A percentile compares a stretch with the other conserved stretches of the same genome.
These are phyloP conservation scores for Neonectria magnoliae DNA, from an alignment of 2,329 filamentous ascomycete species.

Conservation along the genomic window DNA sequence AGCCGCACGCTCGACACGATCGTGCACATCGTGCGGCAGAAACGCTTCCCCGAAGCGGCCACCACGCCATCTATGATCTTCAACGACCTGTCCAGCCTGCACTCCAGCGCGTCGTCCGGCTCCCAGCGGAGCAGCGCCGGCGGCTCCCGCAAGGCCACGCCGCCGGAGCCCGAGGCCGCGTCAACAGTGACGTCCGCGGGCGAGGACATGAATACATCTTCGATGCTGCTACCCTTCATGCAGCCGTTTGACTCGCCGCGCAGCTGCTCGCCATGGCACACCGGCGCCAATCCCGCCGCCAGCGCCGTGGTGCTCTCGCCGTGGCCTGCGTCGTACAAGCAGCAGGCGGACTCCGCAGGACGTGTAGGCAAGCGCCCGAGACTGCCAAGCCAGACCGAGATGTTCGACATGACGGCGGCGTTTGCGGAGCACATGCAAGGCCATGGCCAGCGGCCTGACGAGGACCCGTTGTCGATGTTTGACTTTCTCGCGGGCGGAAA, in stretches of 20 bases:
- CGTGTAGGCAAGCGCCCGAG: constrained; percentile 34
- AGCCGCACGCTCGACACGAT: constrained; percentile 31
- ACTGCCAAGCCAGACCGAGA: constrained; percentile 33
- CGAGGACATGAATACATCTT: constrained; percentile 24
- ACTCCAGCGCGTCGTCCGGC: constrained; percentile 35
- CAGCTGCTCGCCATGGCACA: constrained; percentile 29
- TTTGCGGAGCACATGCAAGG: constrained; percentile 32
- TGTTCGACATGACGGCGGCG: constrained; percentile 35
- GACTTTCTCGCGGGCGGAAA: constrained; percentile 35
- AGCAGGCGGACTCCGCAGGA: constrained; percentile 29
- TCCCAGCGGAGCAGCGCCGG: constrained; percentile 31
- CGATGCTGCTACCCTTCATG: constrained; percentile 35
- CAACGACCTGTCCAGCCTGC: constrained; percentile 38
- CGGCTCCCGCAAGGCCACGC: constrained; percentile 37
- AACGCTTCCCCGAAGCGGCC: constrained; percentile 17
- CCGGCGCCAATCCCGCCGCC: neutral
- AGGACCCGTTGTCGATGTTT: constrained; percentile 39
- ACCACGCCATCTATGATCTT: constrained; percentile 36
- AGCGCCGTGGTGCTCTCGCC: constrained; percentile 14
- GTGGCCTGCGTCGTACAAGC: constrained; percentile 37
- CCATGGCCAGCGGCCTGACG: constrained; percentile 28
- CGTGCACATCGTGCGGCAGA: constrained; percentile 34
- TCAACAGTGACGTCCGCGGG: constrained; percentile 27
- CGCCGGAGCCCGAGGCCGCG: constrained; percentile 32
- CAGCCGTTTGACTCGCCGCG: constrained; percentile 30